Conservation (phyloP, 2,329 filamentous ascomycete species). For the Microdochium nivale region DNA sequence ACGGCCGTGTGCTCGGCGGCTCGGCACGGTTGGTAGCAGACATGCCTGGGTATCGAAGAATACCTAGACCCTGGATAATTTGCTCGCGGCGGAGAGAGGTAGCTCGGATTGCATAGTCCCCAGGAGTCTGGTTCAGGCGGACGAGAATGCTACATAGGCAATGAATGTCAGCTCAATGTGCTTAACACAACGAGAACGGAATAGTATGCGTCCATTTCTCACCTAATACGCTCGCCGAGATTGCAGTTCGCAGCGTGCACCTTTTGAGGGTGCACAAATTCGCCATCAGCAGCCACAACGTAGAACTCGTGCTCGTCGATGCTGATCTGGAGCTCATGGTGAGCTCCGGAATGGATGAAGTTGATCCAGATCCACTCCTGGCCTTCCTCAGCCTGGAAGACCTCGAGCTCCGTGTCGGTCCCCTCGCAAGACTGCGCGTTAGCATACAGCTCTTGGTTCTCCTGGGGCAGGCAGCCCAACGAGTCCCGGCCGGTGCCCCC, state of each 20-base stretch:
- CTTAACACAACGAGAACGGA: neutral
- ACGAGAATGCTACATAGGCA: constrained; percentile 7
- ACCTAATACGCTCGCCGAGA: constrained; percentile 9
- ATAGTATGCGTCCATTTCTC: neutral
- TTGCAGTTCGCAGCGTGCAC: constrained; percentile 8
- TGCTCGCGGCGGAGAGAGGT: constrained; percentile 9
- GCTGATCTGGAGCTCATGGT: constrained; percentile 8
- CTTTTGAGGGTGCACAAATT: constrained; percentile 9
- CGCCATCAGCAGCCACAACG: constrained; percentile 8
- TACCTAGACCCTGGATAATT: constrained; percentile 7
- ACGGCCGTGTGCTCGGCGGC: constrained; percentile 5
- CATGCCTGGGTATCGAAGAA: constrained; percentile 5
- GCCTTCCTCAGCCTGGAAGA: constrained; percentile 4
- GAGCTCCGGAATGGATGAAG: constrained; percentile 9
- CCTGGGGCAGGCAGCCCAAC: constrained; percentile 18
- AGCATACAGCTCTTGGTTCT: constrained; percentile 2
- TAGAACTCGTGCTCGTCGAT: constrained; percentile 10
- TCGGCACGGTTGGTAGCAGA: neutral
- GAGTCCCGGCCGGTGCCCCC: constrained; percentile 6
- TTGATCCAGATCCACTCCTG: constrained; percentile 9
- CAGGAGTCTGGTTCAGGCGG: constrained; percentile 4
- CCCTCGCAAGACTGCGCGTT: constrained; percentile 6
- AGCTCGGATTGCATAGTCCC: constrained; percentile 7
- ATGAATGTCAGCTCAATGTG: neutral
- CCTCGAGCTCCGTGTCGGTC: constrained; percentile 6